Conservation (phyloP, 495 filamentous ascomycete genomes). For the Neurospora sp. region DNA sequence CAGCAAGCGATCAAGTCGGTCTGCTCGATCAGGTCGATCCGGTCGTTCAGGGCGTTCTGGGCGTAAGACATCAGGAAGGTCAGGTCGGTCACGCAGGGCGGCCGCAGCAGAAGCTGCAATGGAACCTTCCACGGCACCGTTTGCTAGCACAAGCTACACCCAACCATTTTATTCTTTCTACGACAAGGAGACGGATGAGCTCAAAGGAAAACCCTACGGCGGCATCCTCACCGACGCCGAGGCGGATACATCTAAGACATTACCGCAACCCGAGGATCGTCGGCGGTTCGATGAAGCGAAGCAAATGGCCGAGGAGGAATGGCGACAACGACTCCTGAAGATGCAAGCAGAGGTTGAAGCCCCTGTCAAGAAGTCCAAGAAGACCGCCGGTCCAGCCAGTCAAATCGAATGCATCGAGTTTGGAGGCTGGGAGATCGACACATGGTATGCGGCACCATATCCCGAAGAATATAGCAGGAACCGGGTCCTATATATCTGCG, state of each 20-base stretch:
- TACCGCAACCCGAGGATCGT: slow-evolving; percentile 70
- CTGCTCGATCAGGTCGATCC: not conserved
- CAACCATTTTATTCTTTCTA: slow-evolving; percentile 74
- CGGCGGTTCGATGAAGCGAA: slow-evolving; percentile 80
- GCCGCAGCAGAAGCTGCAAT: slow-evolving; percentile 15
- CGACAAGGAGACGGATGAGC: slow-evolving; percentile 79
- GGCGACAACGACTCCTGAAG: slow-evolving; percentile 50
- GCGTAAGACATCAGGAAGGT: not conserved
- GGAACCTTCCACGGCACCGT: slow-evolving; percentile 25
- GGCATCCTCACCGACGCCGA: slow-evolving; percentile 84
- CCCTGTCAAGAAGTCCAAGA: slow-evolving; percentile 42
- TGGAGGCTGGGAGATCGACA: slow-evolving; percentile 94
- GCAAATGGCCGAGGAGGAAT: slow-evolving; percentile 81
- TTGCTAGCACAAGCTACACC: slow-evolving; percentile 46
- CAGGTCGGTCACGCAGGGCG: slow-evolving; percentile 3
- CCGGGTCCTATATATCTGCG: slow-evolving; percentile 90
- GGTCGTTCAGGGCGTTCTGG: not conserved
- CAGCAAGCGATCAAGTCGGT: slow-evolving; percentile 34
- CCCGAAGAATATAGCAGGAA: slow-evolving; percentile 97
- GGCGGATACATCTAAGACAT: slow-evolving; percentile 80
- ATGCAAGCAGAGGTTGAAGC: slow-evolving; percentile 36
- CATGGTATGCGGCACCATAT: slow-evolving; percentile 98
- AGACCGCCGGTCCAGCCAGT: slow-evolving; percentile 75
- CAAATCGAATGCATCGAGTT: slow-evolving; percentile 99
- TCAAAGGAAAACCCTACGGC: slow-evolving; percentile 89